Evolutionary conservation across 108 stramenopile species (phyloP).

Genomic region (Asterionellopsis glacialis): DNA sequence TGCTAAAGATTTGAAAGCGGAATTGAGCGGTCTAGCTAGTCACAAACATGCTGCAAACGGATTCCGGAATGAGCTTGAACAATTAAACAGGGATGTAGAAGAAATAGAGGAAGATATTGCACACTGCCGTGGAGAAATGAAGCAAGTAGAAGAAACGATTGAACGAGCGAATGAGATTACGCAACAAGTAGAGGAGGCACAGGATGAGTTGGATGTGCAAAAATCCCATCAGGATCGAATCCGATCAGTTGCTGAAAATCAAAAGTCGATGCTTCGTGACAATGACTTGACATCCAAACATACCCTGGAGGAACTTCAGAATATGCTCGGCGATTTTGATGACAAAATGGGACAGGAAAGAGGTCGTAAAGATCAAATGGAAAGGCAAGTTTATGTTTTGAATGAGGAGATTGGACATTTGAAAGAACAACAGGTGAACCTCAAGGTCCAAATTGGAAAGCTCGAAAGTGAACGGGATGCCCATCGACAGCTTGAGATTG

Average conservation of each 20-base stretch:
- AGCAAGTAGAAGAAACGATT: conserved; percentile 42
- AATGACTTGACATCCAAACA: conserved; percentile 58
- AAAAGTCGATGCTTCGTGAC: conserved; percentile 35
- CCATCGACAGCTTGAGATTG: conserved; percentile 27
- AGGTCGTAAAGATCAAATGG: conserved; percentile 25
- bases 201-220: conserved; percentile 24
- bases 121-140: conserved; percentile 17
- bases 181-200: conserved; percentile 33
- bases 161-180: conserved; percentile 31
- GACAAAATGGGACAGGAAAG: conserved; percentile 28
- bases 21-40: conserved; percentile 67
- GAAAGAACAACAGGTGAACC: conserved; percentile 24
- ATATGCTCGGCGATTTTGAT: conserved; percentile 57
- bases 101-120: conserved; percentile 66
- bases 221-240: conserved; percentile 21
- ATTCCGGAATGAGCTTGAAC: conserved; percentile 62
- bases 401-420: conserved; percentile 30
- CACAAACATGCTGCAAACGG: conserved; percentile 79
- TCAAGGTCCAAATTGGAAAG: conserved; percentile 43
- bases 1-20: conserved; percentile 83
- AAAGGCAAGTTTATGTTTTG: conserved; percentile 15
- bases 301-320: conserved; percentile 45
- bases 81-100: conserved; percentile 54
- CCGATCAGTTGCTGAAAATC: conserved; percentile 34
- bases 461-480: conserved; percentile 53